phyloP scores from a whole-genome alignment of 2,329 filamentous ascomycete species.

The Ophiocordyceps camponoti-rufipedis region DNA sequence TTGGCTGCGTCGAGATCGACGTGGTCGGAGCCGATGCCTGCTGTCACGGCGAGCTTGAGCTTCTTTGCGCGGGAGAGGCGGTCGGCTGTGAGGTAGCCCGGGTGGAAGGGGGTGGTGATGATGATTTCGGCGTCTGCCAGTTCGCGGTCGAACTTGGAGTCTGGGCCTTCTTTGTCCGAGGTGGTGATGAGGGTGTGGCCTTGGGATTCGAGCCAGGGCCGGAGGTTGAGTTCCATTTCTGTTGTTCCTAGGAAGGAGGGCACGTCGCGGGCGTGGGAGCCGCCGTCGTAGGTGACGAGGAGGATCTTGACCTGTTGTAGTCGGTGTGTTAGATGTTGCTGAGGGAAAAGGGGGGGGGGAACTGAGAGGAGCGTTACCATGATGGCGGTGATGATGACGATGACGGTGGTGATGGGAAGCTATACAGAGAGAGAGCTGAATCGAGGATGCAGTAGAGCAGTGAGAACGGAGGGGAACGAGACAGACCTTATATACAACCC shows the following conservation, averaged over 20 bases:
- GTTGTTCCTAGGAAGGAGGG: constrained; percentile 83
- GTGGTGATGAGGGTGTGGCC: constrained; percentile 95
- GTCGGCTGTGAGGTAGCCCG: constrained; percentile 91
- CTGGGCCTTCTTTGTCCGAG: constrained; percentile 89
- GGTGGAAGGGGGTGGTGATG: constrained; percentile 98
- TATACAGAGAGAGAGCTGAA: too few relatives aligned
- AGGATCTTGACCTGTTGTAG: constrained; percentile 71
- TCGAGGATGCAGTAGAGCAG: too few relatives aligned
- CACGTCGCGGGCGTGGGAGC: constrained; percentile 57
- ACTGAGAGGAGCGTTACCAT: too few relatives aligned
- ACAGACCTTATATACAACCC: too few relatives aligned
- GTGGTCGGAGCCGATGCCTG: constrained; percentile 96
- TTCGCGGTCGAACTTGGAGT: constrained; percentile 88
- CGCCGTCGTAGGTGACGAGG: constrained; percentile 82
- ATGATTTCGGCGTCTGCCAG: constrained; percentile 94
- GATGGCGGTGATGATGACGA: too few relatives aligned
- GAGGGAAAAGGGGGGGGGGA: too few relatives aligned
- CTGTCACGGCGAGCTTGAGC: constrained; percentile 90
- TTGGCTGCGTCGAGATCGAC: constrained; percentile 94
- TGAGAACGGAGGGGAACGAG: too few relatives aligned
- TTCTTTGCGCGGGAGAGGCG: constrained; percentile 97
- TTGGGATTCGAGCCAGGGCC: constrained; percentile 94
- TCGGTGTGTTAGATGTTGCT: not conserved
- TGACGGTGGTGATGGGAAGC: too few relatives aligned
- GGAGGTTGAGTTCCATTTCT: constrained; percentile 93